phyloP scores from a whole-genome alignment of 2,329 filamentous ascomycete species.

The Sodiomyces alkalinus region DNA sequence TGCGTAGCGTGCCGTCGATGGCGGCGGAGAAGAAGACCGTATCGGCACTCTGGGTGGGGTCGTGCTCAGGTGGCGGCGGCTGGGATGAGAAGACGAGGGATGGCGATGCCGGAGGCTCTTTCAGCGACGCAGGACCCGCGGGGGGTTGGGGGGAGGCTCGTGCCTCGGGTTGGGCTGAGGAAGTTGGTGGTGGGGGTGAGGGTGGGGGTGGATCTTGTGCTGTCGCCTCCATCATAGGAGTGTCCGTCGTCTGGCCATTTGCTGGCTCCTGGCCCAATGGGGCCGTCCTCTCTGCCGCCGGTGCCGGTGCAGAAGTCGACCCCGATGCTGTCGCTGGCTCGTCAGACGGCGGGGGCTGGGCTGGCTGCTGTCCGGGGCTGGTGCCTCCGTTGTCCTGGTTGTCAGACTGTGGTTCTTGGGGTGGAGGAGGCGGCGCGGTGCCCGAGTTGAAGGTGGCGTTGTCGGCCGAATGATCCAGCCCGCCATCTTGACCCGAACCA shows the following conservation, averaged over 20 bases:
- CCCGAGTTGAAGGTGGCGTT: constrained; percentile 19
- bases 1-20: constrained; percentile 74
- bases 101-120: constrained; percentile 15
- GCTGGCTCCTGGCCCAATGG: constrained; percentile 1
- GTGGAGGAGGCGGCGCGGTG: constrained; percentile 12
- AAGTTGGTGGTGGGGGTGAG: constrained; percentile 4
- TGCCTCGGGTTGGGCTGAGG: neutral
- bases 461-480: constrained; percentile 26
- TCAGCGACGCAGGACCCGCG: constrained; percentile 5
- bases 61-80: constrained; percentile 25
- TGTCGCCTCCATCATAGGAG: too few relatives aligned
- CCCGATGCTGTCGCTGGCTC: too few relatives aligned
- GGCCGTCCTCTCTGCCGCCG: constrained; percentile 3
- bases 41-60: constrained; percentile 47
- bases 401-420: constrained; percentile 9
- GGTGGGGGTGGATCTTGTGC: constrained; percentile 1
- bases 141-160: neutral
- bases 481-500: constrained; percentile 21
- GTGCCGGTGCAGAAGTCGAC: too few relatives aligned
- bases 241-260: neutral
- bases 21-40: constrained; percentile 79
- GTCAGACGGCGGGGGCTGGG: too few relatives aligned
- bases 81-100: constrained; percentile 21
- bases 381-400: too few relatives aligned
- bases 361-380: too few relatives aligned